These are phyloP conservation scores for Aureobasidium lini DNA, from an alignment of 2,329 filamentous ascomycete genomes.

Conservation along the genomic window DNA sequence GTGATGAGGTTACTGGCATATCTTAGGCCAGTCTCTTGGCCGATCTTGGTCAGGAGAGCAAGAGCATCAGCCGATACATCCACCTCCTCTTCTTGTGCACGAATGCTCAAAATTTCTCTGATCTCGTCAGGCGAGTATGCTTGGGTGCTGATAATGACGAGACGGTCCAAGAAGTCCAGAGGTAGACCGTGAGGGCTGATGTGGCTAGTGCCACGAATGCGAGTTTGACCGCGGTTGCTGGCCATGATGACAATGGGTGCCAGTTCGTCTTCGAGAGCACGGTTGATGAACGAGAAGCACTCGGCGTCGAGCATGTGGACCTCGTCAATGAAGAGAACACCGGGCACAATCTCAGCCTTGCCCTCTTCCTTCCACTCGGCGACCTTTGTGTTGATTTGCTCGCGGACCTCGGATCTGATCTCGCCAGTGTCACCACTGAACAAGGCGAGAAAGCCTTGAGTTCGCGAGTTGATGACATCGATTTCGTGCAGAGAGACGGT, in stretches of 20 bases:
- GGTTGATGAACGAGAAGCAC: slow-evolving; percentile 98
- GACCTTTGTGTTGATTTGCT: slow-evolving; percentile 99
- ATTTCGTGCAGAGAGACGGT: slow-evolving; percentile 97
- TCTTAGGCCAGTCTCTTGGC: slow-evolving; percentile 79
- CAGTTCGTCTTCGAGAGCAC: slow-evolving; percentile 87
- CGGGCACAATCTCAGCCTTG: slow-evolving; percentile 95
- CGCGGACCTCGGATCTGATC: slow-evolving; percentile 91
- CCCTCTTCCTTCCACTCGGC: slow-evolving; percentile 99
- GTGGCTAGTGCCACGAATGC: slow-evolving; percentile 90
- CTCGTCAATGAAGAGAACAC: slow-evolving; percentile 96
- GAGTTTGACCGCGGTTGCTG: slow-evolving; percentile 85
- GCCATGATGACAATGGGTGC: slow-evolving; percentile 99
- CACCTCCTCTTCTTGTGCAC: slow-evolving; percentile 92
- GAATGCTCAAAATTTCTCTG: slow-evolving; percentile 82
- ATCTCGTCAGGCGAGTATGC: slow-evolving; percentile 78
- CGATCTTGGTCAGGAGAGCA: slow-evolving; percentile 90
- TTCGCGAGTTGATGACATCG: slow-evolving; percentile 97
- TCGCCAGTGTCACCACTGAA: slow-evolving; percentile 98
- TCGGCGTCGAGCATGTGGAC: slow-evolving; percentile 99
- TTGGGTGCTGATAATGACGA: slow-evolving; percentile 93
- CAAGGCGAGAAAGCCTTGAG: slow-evolving; percentile 94
- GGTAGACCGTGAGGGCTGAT: slow-evolving; percentile 82
- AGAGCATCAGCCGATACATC: slow-evolving; percentile 85
- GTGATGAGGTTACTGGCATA: slow-evolving; percentile 99
- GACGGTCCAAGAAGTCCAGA: slow-evolving; percentile 89